Base-by-base conservation (phyloP, 2,329 filamentous ascomycete genomes). In the Scytalidium sp. region DNA sequence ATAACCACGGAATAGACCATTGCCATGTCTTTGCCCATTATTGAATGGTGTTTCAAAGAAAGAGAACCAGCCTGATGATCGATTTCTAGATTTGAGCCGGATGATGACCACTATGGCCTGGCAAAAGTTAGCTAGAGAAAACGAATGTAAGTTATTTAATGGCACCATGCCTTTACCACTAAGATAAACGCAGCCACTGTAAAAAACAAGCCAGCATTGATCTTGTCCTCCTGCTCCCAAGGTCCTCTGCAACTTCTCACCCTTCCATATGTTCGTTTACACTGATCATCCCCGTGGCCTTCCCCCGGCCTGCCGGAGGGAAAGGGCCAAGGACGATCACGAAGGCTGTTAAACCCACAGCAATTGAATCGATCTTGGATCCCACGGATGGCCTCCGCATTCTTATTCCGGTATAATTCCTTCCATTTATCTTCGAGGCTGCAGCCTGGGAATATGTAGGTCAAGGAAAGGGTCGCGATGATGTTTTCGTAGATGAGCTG, bases 321-420 rank as follows among this genome's bases (percentile, higher is more conserved):
- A 51, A 87, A 88, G 0, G 86, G 87, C 71, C 77, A 88, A 0
- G 79, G 77, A 56, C 78, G 79, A 59, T 90, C 84, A 23, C 62
- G 65, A 22, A 80, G 62, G 3, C 71, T 75, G 49, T 74, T 74
- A 27, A 88, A 71, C 0, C 87, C 87, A 56, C 87, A 90, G 68
- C 87, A 90, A 7, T 76, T 62, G 25, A 88, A 76, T 0, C 75
- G 64, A 60, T 90, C 82, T 60, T 90, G 87, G 45, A 90, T 84
- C 2, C 68, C 65, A 40, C 74, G 70, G 50, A 90, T 77, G 2
- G 72, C 64, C 4, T 61, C 59, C 1, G 54, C 72, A 48, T 87
- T 71, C 52, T 83, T 80, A 0, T 60, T 56, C 0, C 56, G 63
- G 57, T 73, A 88, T 50, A 88, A 61, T 2, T 51, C 54, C 56